phyloP scores from a whole-genome alignment of 495 filamentous ascomycete species.

The Aspergillus sparsus region DNA sequence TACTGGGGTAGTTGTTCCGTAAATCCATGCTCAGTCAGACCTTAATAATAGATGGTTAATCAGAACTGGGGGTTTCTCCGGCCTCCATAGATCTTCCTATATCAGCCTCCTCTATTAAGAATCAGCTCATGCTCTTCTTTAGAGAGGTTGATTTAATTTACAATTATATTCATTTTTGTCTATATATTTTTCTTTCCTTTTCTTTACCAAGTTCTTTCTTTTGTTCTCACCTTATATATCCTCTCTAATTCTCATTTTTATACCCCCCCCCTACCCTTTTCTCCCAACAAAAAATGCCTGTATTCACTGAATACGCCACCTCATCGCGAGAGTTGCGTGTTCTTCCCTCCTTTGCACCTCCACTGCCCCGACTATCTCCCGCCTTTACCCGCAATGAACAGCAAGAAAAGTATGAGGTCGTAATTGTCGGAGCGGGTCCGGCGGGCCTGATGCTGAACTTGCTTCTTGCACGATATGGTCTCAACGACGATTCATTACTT shows the following conservation, averaged over 20 bases:
- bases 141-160: too few species aligned
- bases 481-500: conserved; percentile 43
- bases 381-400: conserved; percentile 11
- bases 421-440: conserved; percentile 49
- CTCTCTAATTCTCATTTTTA: neutral
- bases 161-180: too few species aligned
- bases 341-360: conserved; percentile 44
- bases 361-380: conserved; percentile 39
- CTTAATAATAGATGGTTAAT: conserved; percentile 3
- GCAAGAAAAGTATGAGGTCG: conserved; percentile 44
- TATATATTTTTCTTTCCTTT: neutral
- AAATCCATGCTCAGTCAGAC: neutral
- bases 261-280: too few species aligned
- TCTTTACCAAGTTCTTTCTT: neutral
- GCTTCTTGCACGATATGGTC: conserved; percentile 50
- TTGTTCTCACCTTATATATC: too few species aligned
- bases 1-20: too few species aligned
- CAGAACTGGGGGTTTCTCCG: neutral
- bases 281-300: conserved; percentile 36
- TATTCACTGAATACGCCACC: conserved; percentile 46
- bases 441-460: conserved; percentile 51
- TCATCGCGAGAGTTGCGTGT: conserved; percentile 43
- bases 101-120: neutral
- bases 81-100: neutral
- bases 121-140: neutral